phyloP scores from a whole-genome alignment of 2,329 filamentous ascomycete species.

The Pseudopyricularia javanii region DNA sequence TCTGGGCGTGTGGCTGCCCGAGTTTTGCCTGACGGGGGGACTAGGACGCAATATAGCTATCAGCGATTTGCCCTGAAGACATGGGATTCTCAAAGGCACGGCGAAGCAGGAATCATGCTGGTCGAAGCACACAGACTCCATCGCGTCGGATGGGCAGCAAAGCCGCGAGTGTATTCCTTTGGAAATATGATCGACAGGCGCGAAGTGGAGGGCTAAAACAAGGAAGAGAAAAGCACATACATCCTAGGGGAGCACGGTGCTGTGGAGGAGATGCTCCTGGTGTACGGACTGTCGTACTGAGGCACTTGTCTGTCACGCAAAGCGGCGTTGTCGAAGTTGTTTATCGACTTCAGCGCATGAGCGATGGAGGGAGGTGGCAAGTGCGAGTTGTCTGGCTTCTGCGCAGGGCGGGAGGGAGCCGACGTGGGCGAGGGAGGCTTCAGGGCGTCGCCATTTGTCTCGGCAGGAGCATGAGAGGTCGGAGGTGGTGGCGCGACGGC shows the following conservation, averaged over 20 bases:
- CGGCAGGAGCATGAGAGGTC: background rate
- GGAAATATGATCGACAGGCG: background rate
- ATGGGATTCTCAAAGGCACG: background rate
- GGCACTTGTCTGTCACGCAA: constrained; percentile 17
- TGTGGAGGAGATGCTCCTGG: constrained; percentile 44
- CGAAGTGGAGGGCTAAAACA: constrained; percentile 6
- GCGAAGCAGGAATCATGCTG: background rate
- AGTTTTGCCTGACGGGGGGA: constrained; percentile 58
- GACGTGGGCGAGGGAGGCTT: constrained; percentile 8
- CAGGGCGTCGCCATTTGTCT: constrained; percentile 3
- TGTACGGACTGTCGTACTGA: constrained; percentile 39
- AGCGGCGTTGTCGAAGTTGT: constrained; percentile 22
- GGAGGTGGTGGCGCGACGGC: constrained; percentile 3
- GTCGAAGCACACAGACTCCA: background rate
- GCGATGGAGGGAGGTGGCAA: constrained; percentile 12
- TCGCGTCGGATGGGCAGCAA: background rate
- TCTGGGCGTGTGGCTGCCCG: constrained; percentile 64
- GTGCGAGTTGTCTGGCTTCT: background rate
- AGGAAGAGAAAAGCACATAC: constrained; percentile 23
- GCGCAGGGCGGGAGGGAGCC: background rate
- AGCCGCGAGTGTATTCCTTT: background rate
- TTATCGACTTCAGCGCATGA: constrained; percentile 22
- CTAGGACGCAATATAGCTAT: constrained; percentile 24
- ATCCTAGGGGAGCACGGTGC: constrained; percentile 46
- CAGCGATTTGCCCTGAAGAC: background rate